Evolutionary conservation across 2,329 filamentous ascomycete genomes (phyloP).

Genomic region (Nannizzia gypsea): DNA sequence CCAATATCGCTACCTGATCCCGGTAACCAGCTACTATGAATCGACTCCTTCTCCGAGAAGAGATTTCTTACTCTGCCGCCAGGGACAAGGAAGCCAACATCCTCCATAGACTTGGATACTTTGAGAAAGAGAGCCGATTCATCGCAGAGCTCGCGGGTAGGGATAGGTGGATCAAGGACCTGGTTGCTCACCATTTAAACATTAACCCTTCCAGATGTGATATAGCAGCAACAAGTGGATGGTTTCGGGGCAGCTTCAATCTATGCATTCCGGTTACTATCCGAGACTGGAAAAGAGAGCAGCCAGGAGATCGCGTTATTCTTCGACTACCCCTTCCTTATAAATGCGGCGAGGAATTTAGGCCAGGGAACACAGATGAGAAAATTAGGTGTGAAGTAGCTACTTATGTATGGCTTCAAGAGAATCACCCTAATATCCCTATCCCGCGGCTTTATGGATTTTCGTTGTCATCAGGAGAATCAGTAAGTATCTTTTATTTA

Average conservation of each 20-base stretch:
- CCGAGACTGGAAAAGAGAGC: background rate
- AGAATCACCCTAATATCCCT: conserved; percentile 10
- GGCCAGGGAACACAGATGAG: conserved; percentile 7
- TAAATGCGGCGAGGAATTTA: conserved; percentile 1
- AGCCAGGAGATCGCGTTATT: background rate
- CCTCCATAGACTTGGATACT: conserved; percentile 16
- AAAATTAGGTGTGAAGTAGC: conserved; percentile 7
- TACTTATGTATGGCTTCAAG: conserved; percentile 2
- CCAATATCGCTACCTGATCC: too few relatives aligned
- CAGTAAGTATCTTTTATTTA: background rate
- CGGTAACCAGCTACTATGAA: background rate
- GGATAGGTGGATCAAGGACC: conserved; percentile 3
- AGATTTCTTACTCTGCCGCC: conserved; percentile 16
- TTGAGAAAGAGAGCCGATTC: conserved; percentile 4
- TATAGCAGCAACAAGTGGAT: conserved; percentile 7
- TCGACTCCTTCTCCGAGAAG: conserved; percentile 12
- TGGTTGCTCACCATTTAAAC: conserved; percentile 11
- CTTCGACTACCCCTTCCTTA: conserved; percentile 6
- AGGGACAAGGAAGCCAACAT: conserved; percentile 18
- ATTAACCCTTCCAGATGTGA: conserved; percentile 7
- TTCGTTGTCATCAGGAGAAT: conserved; percentile 8
- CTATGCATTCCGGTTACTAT: conserved; percentile 20
- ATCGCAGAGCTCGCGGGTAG: conserved; percentile 7
- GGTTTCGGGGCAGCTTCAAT: conserved; percentile 28
- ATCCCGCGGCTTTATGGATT: conserved; percentile 15